phyloP scores from a whole-genome alignment of 805 yeast genomes.

The Candida pseudofarinosa region DNA sequence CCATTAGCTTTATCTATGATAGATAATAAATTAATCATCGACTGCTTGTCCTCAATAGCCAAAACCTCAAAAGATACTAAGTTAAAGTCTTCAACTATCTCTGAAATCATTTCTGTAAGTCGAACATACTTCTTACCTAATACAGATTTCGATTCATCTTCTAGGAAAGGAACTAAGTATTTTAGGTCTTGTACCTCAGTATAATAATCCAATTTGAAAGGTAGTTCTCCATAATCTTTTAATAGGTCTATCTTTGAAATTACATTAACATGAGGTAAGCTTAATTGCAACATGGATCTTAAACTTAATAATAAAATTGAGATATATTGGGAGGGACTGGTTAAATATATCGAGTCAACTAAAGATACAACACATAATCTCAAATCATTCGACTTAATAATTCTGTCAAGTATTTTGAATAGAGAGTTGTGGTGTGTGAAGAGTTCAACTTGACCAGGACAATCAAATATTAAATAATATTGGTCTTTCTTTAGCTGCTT shows the following conservation, averaged over 20 bases:
- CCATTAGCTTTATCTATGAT: slow-evolving; percentile 90
- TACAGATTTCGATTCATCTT: slow-evolving; percentile 66
- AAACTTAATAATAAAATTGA: slow-evolving; percentile 76
- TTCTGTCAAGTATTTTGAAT: slow-evolving; percentile 56
- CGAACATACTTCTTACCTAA: slow-evolving; percentile 59
- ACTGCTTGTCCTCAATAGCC: slow-evolving; percentile 84
- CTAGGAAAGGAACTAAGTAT: slow-evolving; percentile 62
- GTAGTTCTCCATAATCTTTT: slow-evolving; percentile 70
- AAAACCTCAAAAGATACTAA: slow-evolving; percentile 85
- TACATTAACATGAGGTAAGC: slow-evolving; percentile 89
- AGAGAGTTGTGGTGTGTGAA: slow-evolving; percentile 86
- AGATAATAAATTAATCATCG: slow-evolving; percentile 80
- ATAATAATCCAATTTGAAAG: slow-evolving; percentile 79
- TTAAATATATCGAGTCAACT: slow-evolving; percentile 76
- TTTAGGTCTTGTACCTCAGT: slow-evolving; percentile 87
- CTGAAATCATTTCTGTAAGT: slow-evolving; percentile 74
- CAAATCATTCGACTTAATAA: slow-evolving; percentile 55
- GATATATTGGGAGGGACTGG: slow-evolving; percentile 85
- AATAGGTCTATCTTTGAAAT: slow-evolving; percentile 86
- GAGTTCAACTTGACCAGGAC: slow-evolving; percentile 95
- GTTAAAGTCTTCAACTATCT: slow-evolving; percentile 81
- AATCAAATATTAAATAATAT: slow-evolving; percentile 74
- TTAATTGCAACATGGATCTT: slow-evolving; percentile 89
- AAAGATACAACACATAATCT: slow-evolving; percentile 82
- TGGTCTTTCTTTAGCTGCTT: slow-evolving; percentile 47